phyloP scores from a whole-genome alignment of 2,329 filamentous ascomycete genomes.

The Trichoderma endophyticum region DNA sequence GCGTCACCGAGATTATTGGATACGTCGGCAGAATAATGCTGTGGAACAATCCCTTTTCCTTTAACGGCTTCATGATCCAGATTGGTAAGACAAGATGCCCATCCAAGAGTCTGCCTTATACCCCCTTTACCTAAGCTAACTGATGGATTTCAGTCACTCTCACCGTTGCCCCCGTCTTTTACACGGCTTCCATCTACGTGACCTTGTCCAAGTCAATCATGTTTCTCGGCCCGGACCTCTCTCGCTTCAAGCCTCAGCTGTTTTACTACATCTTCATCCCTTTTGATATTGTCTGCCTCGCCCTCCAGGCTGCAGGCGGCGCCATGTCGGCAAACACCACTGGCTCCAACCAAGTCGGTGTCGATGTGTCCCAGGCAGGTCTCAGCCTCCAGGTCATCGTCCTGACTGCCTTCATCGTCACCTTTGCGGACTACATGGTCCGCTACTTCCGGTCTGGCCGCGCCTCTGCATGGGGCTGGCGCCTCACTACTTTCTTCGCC shows the following conservation, averaged over 20 bases:
- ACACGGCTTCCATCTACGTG: constrained; percentile 64
- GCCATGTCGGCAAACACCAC: constrained; percentile 45
- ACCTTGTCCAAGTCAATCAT: constrained; percentile 49
- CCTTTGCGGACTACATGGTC: constrained; percentile 50
- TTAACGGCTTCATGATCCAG: constrained; percentile 62
- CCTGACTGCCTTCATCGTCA: constrained; percentile 48
- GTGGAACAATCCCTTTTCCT: constrained; percentile 55
- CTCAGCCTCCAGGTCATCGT: constrained; percentile 58
- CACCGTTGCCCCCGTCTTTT: constrained; percentile 46
- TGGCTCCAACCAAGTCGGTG: constrained; percentile 38
- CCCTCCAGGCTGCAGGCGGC: constrained; percentile 56
- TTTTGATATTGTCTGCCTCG: constrained; percentile 55
- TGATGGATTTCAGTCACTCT: constrained; percentile 46
- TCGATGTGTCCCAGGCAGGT: constrained; percentile 46
- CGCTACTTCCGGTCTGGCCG: constrained; percentile 37
- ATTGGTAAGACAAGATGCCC: constrained; percentile 45
- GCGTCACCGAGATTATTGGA: constrained; percentile 56
- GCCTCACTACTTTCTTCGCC: constrained; percentile 46
- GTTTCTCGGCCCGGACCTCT: constrained; percentile 38
- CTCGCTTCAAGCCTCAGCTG: constrained; percentile 42
- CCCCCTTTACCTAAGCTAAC: neutral
- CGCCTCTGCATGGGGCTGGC: constrained; percentile 26
- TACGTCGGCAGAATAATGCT: constrained; percentile 60
- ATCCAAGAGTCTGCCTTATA: neutral
- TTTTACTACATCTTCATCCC: constrained; percentile 52